Evolutionary conservation across 306 rosid species (phyloP).

Genomic region (Spatholobus suberectus): DNA sequence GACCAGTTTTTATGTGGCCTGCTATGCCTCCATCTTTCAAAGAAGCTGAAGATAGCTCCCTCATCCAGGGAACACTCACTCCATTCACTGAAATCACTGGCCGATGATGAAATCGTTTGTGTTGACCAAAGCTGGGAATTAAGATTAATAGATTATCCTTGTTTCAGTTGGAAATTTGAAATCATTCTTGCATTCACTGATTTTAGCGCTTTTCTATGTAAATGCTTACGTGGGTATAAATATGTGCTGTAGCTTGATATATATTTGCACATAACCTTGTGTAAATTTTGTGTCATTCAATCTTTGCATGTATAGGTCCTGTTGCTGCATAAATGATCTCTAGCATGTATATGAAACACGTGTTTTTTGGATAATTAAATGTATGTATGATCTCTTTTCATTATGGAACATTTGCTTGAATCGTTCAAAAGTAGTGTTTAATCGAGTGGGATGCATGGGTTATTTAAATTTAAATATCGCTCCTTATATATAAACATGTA

Average conservation of each 20-base stretch:
- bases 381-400: not conserved
- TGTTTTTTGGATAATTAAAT: not conserved
- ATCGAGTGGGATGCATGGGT: not conserved
- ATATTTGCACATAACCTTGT: not conserved
- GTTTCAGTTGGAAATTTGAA: not conserved
- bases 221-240: not conserved
- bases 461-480: too few species aligned
- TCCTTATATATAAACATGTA: too few species aligned
- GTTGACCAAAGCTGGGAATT: too few species aligned
- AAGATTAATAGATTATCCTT: constrained; percentile 19
- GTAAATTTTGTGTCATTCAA: not conserved
- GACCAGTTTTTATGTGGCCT: constrained; percentile 81
- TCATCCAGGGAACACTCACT: constrained; percentile 24
- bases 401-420: not conserved
- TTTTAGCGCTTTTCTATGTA: not conserved
- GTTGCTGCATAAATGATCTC: not conserved
- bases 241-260: too few species aligned
- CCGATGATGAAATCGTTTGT: constrained; percentile 58
- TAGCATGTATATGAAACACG: not conserved
- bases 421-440: not conserved
- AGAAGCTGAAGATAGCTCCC: constrained; percentile 27
- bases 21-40: constrained; percentile 62
- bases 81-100: constrained; percentile 54
- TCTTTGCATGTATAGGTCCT: not conserved
- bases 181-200: too few species aligned